Percentiles rank a stretch among this genome's conserved stretches.
phyloP scores from a whole-genome alignment of 257 asterid species.

The Ocimum tenuiflorum region DNA sequence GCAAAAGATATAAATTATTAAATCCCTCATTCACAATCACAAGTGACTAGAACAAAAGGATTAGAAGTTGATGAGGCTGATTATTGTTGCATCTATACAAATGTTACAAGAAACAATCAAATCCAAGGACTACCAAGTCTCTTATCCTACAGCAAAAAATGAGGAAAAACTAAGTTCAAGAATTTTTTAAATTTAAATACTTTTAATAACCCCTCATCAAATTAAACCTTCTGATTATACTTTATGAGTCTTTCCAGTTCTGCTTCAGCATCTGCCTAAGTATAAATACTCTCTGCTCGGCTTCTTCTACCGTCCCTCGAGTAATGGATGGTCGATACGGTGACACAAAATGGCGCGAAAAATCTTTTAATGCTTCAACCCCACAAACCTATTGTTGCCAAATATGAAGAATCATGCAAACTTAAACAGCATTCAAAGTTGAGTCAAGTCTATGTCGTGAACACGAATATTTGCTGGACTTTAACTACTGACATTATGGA shows the following conservation, averaged over 20 bases:
- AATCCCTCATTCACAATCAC: too few species aligned
- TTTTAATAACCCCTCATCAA: not conserved
- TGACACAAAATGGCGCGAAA: constrained; percentile 49
- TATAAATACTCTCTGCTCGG: constrained; percentile 50
- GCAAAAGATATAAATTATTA: too few species aligned
- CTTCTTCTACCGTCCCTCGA: constrained; percentile 59
- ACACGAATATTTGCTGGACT: too few species aligned
- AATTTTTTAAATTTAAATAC: not conserved
- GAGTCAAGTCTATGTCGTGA: too few species aligned
- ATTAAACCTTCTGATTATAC: constrained; percentile 61
- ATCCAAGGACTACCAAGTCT: not conserved
- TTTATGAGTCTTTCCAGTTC: constrained; percentile 61
- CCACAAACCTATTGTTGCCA: constrained; percentile 62
- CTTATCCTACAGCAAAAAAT: constrained; percentile 14
- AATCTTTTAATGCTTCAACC: constrained; percentile 62
- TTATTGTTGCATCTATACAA: not conserved
- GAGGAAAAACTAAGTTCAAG: not conserved
- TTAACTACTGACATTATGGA: too few species aligned
- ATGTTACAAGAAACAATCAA: not conserved
- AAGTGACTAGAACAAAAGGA: too few species aligned
- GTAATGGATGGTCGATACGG: constrained; percentile 58
- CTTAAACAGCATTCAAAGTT: not conserved
- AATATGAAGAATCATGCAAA: not conserved
- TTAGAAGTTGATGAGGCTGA: not conserved
- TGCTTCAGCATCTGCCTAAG: constrained; percentile 62